Evolutionary conservation across 176 grass and related monocot genomes (phyloP).

Genomic region (Tillandsia fasciculata): DNA sequence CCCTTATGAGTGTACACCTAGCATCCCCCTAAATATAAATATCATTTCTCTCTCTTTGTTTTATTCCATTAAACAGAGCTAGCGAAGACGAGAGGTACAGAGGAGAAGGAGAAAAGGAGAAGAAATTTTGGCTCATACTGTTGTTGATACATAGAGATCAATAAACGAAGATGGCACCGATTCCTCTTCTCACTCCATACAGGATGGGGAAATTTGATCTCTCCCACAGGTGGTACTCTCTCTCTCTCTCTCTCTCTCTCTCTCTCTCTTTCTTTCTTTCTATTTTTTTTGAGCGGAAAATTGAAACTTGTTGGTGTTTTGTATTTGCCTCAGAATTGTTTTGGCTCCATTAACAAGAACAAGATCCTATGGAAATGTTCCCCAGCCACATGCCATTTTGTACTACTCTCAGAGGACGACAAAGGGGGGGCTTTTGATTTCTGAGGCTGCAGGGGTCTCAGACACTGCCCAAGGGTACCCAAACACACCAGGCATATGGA

Average conservation of each 20-base stretch:
- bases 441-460: slow-evolving; percentile 51
- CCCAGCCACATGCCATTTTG: slow-evolving; percentile 40
- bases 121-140: too few relatives aligned
- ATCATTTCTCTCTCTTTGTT: too few relatives aligned
- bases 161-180: slow-evolving; percentile 3
- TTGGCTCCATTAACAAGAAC: slow-evolving; percentile 49
- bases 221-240: slow-evolving; percentile 20
- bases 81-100: too few relatives aligned
- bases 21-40: too few relatives aligned
- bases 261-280: too few relatives aligned
- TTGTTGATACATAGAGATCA: too few relatives aligned
- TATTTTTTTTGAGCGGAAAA: too few relatives aligned
- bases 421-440: slow-evolving; percentile 43
- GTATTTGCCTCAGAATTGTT: slow-evolving; percentile 20
- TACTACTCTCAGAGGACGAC: slow-evolving; percentile 45
- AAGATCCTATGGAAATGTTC: slow-evolving; percentile 34
- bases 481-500: slow-evolving; percentile 60
- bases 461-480: slow-evolving; percentile 65
- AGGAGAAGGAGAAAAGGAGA: too few relatives aligned
- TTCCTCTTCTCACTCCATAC: slow-evolving; percentile 27
- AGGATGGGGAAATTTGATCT: slow-evolving; percentile 26
- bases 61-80: too few relatives aligned
- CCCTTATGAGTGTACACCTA: too few relatives aligned
- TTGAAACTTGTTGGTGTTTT: too few relatives aligned
- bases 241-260: background rate